Evolutionary conservation across 2,329 filamentous ascomycete genomes (phyloP), one percentile per base, ranked within the genome.

Genomic region (Penicillium sp.): DNA sequence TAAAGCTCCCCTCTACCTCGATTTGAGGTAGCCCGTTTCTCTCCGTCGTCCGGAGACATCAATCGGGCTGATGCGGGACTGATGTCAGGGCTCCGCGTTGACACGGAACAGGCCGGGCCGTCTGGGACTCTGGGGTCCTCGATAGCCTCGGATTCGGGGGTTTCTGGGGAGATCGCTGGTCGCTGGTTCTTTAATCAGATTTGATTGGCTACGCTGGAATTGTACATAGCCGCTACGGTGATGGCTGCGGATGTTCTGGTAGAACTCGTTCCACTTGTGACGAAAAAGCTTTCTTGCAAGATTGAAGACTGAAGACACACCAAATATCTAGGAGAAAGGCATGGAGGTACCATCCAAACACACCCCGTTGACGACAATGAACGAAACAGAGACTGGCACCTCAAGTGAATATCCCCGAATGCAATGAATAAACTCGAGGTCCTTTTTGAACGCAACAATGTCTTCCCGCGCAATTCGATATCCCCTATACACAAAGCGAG

Each of bases 41-140:
- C 31, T 31, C 31, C 31, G 31, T 50, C 61, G 58, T 67, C 69
- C 71, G 73, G 70, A 69, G 66, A 71, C 61, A 60, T 57, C 56
- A 55, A 65, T 73, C 74, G 74, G 75, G 73, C 73, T 76, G 72
- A 73, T 75, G 73, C 75, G 75, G 75, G 72, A 76, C 71, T 76
- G 73, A 76, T 75, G 72, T 76, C 72, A 77, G 62, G 67, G 57
- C 37, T 64, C 38, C 52, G 50, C 58, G 65, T 67, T 54, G 59
- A 64, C 65, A 65, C 73, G 72, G 72, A 69, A 73, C 58, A 57
- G 63, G 57, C 62, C 67, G 67, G 66, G 58, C 60, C 22, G 35
- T 42, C 50, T 48, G 47, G 57, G 54, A 22, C 35, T 42, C 50
- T 48, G 47, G 57, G 54, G 57, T 51, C 42, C 34, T 57, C 37